phyloP scores from a whole-genome alignment of 345 rosid genomes.

The Salix exigua region DNA sequence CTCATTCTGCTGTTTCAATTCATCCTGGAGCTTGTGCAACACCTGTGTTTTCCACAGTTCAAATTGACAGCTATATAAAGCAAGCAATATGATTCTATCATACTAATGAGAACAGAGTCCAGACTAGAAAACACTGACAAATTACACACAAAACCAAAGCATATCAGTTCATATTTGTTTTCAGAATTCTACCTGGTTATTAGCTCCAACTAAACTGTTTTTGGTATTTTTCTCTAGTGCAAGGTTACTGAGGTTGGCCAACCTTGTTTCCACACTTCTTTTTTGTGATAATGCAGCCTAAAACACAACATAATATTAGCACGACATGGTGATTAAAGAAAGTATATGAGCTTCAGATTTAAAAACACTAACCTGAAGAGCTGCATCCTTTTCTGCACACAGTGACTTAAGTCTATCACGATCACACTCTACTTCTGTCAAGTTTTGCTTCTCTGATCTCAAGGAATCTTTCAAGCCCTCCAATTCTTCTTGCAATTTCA shows the following conservation, averaged over 20 bases:
- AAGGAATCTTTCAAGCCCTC: constrained; percentile 52
- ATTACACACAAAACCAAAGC: background rate
- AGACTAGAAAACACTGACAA: background rate
- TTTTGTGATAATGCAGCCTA: constrained; percentile 64
- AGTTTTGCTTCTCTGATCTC: constrained; percentile 59
- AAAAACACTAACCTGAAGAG: constrained; percentile 53
- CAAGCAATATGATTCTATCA: background rate
- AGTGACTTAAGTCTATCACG: constrained; percentile 51
- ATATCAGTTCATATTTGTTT: background rate
- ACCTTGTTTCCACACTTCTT: constrained; percentile 50
- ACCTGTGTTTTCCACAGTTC: constrained; percentile 36
- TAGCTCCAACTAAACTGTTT: constrained; percentile 36
- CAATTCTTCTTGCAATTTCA: constrained; percentile 62
- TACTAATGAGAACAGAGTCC: background rate
- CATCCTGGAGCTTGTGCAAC: constrained; percentile 55
- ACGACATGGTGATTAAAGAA: background rate
- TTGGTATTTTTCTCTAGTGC: constrained; percentile 40
- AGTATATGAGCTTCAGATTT: constrained; percentile 5
- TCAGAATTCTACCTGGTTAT: constrained; percentile 50
- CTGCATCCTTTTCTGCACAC: constrained; percentile 62
- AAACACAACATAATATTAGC: constrained; percentile 13
- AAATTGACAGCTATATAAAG: constrained; percentile 6
- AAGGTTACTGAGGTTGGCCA: constrained; percentile 45
- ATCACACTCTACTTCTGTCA: constrained; percentile 46
- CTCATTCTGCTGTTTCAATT: constrained; percentile 54